phyloP scores from a whole-genome alignment of 2,329 filamentous ascomycete species.

The Sporothrix sp. region DNA sequence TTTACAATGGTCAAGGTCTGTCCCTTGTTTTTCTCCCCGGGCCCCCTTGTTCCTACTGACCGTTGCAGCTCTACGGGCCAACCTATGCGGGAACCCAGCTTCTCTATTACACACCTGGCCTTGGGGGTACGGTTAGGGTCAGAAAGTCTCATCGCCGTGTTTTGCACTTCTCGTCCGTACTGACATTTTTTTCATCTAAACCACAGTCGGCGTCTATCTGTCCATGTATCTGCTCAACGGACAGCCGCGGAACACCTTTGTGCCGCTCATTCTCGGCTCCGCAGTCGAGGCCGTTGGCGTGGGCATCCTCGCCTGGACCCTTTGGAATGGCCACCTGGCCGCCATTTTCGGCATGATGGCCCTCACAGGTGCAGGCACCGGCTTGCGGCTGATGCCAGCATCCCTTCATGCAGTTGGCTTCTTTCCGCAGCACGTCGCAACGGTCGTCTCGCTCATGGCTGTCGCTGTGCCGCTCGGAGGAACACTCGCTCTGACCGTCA shows the following conservation, averaged over 20 bases:
- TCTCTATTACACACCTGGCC: constrained; percentile 54
- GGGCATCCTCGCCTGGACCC: constrained; percentile 45
- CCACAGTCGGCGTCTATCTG: constrained; percentile 45
- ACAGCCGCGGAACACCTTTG: constrained; percentile 53
- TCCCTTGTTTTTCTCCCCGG: too few relatives aligned
- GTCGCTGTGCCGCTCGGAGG: constrained; percentile 55
- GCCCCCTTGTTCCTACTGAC: too few relatives aligned
- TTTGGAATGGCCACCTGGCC: constrained; percentile 6
- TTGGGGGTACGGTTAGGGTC: too few relatives aligned
- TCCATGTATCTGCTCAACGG: constrained; percentile 51
- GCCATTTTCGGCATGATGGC: constrained; percentile 57
- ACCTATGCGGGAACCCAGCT: constrained; percentile 25
- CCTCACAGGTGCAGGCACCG: constrained; percentile 52
- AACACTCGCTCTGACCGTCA: constrained; percentile 54
- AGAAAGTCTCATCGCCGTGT: too few relatives aligned
- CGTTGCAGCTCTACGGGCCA: constrained; percentile 23
- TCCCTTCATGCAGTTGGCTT: constrained; percentile 54
- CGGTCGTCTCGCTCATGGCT: constrained; percentile 49
- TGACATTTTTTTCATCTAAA: neutral
- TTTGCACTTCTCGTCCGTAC: too few relatives aligned
- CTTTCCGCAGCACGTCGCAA: constrained; percentile 47
- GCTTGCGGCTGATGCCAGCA: constrained; percentile 53
- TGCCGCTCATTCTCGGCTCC: constrained; percentile 46
- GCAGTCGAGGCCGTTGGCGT: constrained; percentile 49
- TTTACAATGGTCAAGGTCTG: constrained; percentile 46